Percentiles rank a stretch among this genome's conserved stretches.
phyloP scores from a whole-genome alignment of 352 stramenopile species.

The Pythium plurisporium region DNA sequence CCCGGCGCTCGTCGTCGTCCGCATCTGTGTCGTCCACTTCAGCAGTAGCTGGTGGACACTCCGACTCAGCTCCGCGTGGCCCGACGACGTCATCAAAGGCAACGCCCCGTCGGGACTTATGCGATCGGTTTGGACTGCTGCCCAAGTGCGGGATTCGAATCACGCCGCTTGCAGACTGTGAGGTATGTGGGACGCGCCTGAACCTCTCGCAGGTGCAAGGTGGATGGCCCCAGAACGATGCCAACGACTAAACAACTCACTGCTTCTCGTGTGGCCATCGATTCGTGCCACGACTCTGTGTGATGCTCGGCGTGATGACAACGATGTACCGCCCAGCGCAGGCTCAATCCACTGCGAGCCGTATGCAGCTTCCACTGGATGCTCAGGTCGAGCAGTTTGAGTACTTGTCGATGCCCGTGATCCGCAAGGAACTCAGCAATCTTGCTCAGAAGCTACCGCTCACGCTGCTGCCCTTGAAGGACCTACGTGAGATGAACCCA shows the following conservation, averaged over 20 bases:
- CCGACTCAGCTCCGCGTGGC: neutral
- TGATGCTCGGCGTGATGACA: constrained; percentile 35
- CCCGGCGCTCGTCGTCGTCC: constrained; percentile 5
- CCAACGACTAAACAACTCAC: constrained; percentile 38
- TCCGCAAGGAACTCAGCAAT: constrained; percentile 42
- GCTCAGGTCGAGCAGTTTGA: constrained; percentile 34
- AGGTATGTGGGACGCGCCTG: constrained; percentile 27
- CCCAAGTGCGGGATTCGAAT: constrained; percentile 34
- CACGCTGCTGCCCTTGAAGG: constrained; percentile 32
- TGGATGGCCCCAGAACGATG: constrained; percentile 27
- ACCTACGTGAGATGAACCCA: constrained; percentile 30
- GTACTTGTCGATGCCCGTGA: constrained; percentile 39
- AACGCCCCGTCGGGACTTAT: constrained; percentile 30
- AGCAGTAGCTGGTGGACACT: constrained; percentile 7
- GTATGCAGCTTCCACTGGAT: constrained; percentile 5
- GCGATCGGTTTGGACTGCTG: constrained; percentile 42
- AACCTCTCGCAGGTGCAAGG: constrained; percentile 31
- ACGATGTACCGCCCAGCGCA: constrained; percentile 16
- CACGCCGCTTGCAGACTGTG: constrained; percentile 36
- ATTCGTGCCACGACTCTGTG: constrained; percentile 34
- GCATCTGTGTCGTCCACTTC: constrained; percentile 11
- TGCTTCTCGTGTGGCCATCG: constrained; percentile 28
- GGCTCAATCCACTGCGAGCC: neutral
- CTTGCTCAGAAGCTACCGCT: constrained; percentile 34
- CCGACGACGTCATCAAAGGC: constrained; percentile 6